A percentile compares a stretch with the other conserved stretches of the same genome.
Evolutionary conservation across 1,284 basidiomycete genomes (phyloP).

Genomic region (Ceratobasidium sp.): DNA sequence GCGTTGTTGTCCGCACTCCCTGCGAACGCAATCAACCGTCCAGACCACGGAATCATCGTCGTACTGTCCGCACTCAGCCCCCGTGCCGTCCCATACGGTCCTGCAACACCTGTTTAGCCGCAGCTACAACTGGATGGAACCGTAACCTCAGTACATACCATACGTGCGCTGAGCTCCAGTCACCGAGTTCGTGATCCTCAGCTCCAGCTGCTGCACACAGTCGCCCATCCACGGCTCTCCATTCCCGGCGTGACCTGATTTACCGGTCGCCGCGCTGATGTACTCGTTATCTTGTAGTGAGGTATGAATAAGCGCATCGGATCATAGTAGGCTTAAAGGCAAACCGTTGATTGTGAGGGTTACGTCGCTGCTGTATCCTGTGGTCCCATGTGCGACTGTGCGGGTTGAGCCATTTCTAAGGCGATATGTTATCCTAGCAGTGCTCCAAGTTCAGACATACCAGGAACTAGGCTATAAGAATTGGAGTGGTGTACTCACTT

Average conservation of each 20-base stretch:
- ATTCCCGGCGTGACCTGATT: not conserved
- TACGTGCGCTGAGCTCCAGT: not conserved
- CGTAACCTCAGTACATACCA: not conserved
- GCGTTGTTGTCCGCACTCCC: not conserved
- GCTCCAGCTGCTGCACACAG: not conserved
- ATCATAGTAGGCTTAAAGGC: not conserved
- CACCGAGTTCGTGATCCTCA: not conserved
- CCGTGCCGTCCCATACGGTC: not conserved
- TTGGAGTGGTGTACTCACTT: not conserved
- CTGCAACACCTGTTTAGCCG: too few species aligned
- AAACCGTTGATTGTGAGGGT: not conserved
- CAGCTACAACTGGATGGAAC: too few species aligned
- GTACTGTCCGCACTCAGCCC: not conserved
- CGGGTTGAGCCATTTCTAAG: slow-evolving; percentile 1
- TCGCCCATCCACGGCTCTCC: slow-evolving; percentile 1
- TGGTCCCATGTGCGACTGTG: not conserved
- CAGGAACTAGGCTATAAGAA: not conserved
- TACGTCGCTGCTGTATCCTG: not conserved
- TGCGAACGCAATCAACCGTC: not conserved
- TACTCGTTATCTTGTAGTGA: not conserved
- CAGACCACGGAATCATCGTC: not conserved
- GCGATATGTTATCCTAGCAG: slow-evolving; percentile 11
- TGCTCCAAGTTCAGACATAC: not conserved
- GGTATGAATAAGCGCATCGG: too few species aligned
- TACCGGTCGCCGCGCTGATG: not conserved